Base-by-base conservation (phyloP, 805 yeast genomes). In the Saturnispora mendoncae region DNA sequence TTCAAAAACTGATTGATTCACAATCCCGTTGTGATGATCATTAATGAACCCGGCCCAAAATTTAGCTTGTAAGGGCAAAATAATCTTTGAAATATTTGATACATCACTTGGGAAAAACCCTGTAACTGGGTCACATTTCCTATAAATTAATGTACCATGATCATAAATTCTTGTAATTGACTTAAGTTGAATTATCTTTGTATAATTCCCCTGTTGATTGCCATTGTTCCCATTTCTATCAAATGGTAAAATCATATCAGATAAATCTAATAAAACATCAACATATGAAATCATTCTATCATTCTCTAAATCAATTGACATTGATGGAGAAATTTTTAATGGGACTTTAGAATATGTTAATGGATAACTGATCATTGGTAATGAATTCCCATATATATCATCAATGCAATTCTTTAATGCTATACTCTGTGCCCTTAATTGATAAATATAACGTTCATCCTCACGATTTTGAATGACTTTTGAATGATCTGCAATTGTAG, bases 21-120 rank as follows among this genome's bases (percentile, higher is more conserved):
- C 50, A 10, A 53, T 48, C 9, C 65, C 65, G 45, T 60, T 60
- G 17, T 56, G 48, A 38, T 49, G 54, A 34, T 56, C 61, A 39
- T 56, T 59, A 9, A 59, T 46, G 20, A 58, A 40, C 6, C 57
- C 48, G 2, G 62, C 51, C 64, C 64, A 61, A 27, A 56, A 49
- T 31, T 56, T 56, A 2, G 64, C 51, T 42, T 55, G 56, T 26
- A 61, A 44, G 1, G 65, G 64, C 17, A 61, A 45, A 37, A 52
- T 55, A 14, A 60, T 42, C 26, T 52, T 53, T 14, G 56, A 46
- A 13, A 28, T 19, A 19, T 44, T 46, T 4, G 48, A 18, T 17
- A 47, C 41, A 18, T 51, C 53, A 1, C 53, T 45, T 4, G 52
- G 41, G 25, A 56, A 40, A 23, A 50, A 49, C 0, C 60, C 65